A percentile compares a stretch with the other conserved stretches of the same genome.
phyloP scores from a whole-genome alignment of 2,329 filamentous ascomycete genomes.

The Talaromyces sp. region DNA sequence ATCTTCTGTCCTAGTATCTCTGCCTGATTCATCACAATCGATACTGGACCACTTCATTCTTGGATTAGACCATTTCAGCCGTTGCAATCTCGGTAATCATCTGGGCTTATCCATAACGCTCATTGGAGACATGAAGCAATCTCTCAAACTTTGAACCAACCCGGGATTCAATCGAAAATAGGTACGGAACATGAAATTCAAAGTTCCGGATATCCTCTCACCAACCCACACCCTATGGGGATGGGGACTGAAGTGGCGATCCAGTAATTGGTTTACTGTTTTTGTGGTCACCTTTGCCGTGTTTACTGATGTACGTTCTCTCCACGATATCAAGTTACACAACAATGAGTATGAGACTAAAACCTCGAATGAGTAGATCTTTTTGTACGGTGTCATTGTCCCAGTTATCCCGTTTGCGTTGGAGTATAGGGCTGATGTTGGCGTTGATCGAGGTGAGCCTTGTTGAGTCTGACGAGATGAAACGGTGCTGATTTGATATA shows the following conservation, averaged over 20 bases:
- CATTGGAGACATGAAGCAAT: neutral
- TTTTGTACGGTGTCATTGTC: constrained; percentile 23
- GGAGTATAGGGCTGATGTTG: constrained; percentile 14
- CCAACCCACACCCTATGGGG: neutral
- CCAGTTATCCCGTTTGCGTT: constrained; percentile 23
- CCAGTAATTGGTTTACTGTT: constrained; percentile 18
- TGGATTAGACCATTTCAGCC: too few species aligned
- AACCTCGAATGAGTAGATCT: constrained; percentile 11
- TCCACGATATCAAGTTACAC: neutral
- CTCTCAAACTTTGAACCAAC: neutral
- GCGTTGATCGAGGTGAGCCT: constrained; percentile 7
- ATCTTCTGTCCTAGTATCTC: neutral
- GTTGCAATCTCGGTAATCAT: too few species aligned
- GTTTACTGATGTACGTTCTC: constrained; percentile 16
- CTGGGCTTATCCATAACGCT: too few species aligned
- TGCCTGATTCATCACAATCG: too few species aligned
- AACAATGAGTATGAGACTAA: neutral
- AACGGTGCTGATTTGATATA: neutral
- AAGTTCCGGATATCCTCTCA: neutral
- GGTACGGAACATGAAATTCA: neutral
- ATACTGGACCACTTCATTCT: too few species aligned
- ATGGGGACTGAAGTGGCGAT: constrained; percentile 13
- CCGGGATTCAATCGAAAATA: neutral
- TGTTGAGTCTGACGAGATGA: neutral
- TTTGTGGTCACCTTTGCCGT: constrained; percentile 15